phyloP scores from a whole-genome alignment of 2,329 filamentous ascomycete genomes.

The Cladosporium cucumerinum region DNA sequence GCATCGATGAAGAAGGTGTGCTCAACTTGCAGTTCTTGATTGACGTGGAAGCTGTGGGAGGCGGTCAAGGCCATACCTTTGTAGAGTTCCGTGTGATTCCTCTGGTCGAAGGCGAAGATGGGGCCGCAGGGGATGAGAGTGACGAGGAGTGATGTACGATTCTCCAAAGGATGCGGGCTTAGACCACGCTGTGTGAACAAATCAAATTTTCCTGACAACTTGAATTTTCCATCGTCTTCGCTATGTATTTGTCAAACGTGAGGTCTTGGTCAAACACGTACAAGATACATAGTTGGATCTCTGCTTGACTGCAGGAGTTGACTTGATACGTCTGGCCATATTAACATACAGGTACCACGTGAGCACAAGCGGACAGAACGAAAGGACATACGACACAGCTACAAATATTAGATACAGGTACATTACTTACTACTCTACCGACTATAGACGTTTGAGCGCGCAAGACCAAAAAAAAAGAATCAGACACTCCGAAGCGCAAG shows the following conservation, averaged over 20 bases:
- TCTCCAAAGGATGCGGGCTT: neutral
- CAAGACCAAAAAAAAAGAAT: neutral
- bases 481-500: neutral
- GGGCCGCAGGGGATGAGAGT: conserved; percentile 28
- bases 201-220: neutral
- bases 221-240: neutral
- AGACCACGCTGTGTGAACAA: neutral
- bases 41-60: conserved; percentile 61
- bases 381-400: neutral
- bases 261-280: neutral
- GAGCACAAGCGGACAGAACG: neutral
- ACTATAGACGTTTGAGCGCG: neutral
- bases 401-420: neutral
- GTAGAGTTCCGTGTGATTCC: conserved; percentile 82
- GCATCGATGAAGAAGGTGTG: conserved; percentile 84
- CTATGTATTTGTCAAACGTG: neutral
- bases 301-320: too few species aligned
- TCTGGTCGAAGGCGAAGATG: conserved; percentile 54
- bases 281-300: too few species aligned
- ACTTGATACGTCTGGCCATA: too few species aligned
- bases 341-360: neutral
- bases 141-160: conserved; percentile 7
- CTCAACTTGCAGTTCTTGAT: conserved; percentile 96
- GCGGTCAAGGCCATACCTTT: conserved; percentile 57
- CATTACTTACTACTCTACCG: neutral